Base-by-base conservation (phyloP, 2,329 filamentous ascomycete genomes). In the Rhexocercosporidium sp. region DNA sequence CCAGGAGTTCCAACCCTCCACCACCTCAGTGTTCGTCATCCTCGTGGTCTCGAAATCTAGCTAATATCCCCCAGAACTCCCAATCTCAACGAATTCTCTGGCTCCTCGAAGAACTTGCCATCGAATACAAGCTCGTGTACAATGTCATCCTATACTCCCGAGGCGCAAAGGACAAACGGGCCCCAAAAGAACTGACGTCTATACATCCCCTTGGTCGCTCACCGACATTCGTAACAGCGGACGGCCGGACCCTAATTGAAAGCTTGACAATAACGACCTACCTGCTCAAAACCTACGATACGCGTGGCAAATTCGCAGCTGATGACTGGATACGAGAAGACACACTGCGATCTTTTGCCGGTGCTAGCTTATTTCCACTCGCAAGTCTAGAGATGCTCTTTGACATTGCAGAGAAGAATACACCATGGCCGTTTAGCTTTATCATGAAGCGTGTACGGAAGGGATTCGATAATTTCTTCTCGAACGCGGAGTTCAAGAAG, bases 121-220 rank as follows among this genome's bases (percentile, higher is more conserved):
- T 96, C 53, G 84, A 90, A 46, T 96, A 96, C 79, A 86, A 94
- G 53, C 80, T 96, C 51, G 84, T 90, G 41, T 96, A 96, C 79
- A 87, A 94, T 69, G 49, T 73, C 41, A 83, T 90, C 61, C 94
- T 90, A 82, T 92, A 92, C 78, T 29, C 49, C 12, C 90, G 94
- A 62, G 77, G 82, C 70, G 80, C 80, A 69, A 75, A 82, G 66
- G 84, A 89, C 66, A 85, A 82, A 75, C 83, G 91, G 16, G 94
- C 94, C 0, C 92, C 93, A 1, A 82, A 88, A 0, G 90, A 92
- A 75, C 85, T 97, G 53, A 29, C 60, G 22, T 88, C 90, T 2
- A 81, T 96, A 31, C 92, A 96, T 75, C 91, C 92, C 0, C 84
- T 97, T 3, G 94, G 94, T 71, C 97, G 96, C 77, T 93, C 92